Base-by-base conservation (phyloP, 2,329 filamentous ascomycete species). In the Sphaerulina populicola region DNA sequence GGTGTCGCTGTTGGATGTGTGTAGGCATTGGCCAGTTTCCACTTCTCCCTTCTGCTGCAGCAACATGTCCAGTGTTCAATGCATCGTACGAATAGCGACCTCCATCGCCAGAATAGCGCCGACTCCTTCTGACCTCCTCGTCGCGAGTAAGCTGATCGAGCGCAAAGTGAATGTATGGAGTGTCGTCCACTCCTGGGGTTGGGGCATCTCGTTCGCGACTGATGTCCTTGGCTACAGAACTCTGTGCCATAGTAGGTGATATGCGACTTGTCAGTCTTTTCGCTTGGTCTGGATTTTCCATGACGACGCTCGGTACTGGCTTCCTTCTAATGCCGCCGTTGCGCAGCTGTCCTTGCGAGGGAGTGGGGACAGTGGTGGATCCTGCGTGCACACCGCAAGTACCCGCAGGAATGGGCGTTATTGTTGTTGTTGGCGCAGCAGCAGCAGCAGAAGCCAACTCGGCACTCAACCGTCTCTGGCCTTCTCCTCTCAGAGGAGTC, bases 121-220 rank as follows among this genome's bases (percentile, higher is more conserved):
- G 72, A 49, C 76, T 72, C 8, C 77, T 75, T 51, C 74, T 70
- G 5, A 81, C 75, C 54, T 86, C 81, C 51, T 83, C 83, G 62
- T 86, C 80, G 43, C 85, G 77, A 5, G 88, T 94, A 60, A 97
- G 73, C 56, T 91, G 88, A 57, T 94, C 86, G 56, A 97, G 81
- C 37, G 91, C 90, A 67, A 93, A 94, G 57, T 85, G 85, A 57
- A 96, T 87, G 68, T 90, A 94, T 0, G 88, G 89, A 7, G 82
- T 85, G 63, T 94, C 86, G 63, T 95, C 89, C 36, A 88, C 74
- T 8, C 84, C 87, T 0, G 89, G 89, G 0, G 87, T 91, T 2
- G 76, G 73, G 10, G 74, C 71, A 46, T 71, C 71, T 42, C 46
- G 39, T 45, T 64, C 63, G 11, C 63, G 61, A 36, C 58, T 56